Conservation (phyloP, 345 rosid species). For the Noccaea bulbosa region DNA sequence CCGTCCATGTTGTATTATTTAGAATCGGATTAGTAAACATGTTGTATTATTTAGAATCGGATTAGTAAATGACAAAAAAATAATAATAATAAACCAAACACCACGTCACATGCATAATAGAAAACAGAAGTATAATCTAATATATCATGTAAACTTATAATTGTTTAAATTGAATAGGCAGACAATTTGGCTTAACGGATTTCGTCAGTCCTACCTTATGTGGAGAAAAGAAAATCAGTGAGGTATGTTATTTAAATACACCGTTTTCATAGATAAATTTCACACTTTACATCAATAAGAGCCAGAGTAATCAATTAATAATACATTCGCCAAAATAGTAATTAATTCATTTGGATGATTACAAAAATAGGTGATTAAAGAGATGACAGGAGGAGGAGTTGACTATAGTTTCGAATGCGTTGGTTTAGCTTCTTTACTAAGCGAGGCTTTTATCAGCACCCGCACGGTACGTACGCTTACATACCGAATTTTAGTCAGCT, state of each 20-base stretch:
- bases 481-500: neutral
- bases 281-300: neutral
- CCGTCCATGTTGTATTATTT: neutral
- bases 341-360: neutral
- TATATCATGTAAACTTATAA: neutral
- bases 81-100: neutral
- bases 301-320: neutral
- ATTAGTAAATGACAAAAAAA: neutral
- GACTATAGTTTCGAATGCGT: conserved; percentile 87
- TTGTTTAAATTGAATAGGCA: conserved; percentile 44
- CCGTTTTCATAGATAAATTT: neutral
- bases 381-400: conserved; percentile 68
- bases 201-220: conserved; percentile 63
- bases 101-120: neutral
- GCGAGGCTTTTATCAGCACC: conserved; percentile 60
- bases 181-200: conserved; percentile 64
- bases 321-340: neutral
- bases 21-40: no score
- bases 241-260: conserved; percentile 45
- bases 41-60: neutral
- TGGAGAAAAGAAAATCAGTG: conserved; percentile 48
- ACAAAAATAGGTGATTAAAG: conserved; percentile 55
- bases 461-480: conserved; percentile 41
- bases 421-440: conserved; percentile 58
- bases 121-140: neutral